Evolutionary conservation across 768 basidiomycete species (phyloP), one percentile per base, ranked within the genome.

Genomic region (Termitomyces sp.): DNA sequence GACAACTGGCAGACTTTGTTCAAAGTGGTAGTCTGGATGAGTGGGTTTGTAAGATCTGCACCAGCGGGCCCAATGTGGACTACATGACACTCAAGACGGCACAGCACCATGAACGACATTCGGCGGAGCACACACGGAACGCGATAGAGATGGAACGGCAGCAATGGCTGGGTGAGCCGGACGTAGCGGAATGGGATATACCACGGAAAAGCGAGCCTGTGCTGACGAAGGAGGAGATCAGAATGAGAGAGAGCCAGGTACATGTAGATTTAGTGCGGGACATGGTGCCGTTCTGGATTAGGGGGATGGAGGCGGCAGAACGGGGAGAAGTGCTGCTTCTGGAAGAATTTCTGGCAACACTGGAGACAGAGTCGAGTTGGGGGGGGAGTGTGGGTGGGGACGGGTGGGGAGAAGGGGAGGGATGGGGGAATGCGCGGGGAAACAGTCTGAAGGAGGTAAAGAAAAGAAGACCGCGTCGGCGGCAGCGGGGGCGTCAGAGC

Each of bases 221-320:
- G 48, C 61, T 64, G 55, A 70, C 64, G 25, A 56, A 23, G 37
- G 68, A 64, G 59, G 70, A 73, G 64, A 58, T 70, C 32, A 68
- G 64, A 56, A 66, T 60, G 61, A 63, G 57, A 53, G 67, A 61
- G 58, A 55, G 67, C 65, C 59, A 71, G 66, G 12, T 63, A 58
- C 60, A 65, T 47, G 73, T 81, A n/a, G 80, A 82, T 57, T 71
- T 76, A 11, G 72, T 80, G 23, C 67, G 68, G 37, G 79, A 81
- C 62, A 61, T 81, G 60, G 74, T 84, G 34, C 76, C 77, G 3
- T 83, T 82, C 65, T 84, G 83, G 83, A 71, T 73, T 43, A 66
- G 73, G 12, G 79, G 76, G 0, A 68, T 84, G 5, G 69, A 73
- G 46, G 80, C 78, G 1, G 81, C 78, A 21, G 72, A 75, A 68